Base-by-base conservation (phyloP, 306 rosid genomes). In the Canavalia gladiata region DNA sequence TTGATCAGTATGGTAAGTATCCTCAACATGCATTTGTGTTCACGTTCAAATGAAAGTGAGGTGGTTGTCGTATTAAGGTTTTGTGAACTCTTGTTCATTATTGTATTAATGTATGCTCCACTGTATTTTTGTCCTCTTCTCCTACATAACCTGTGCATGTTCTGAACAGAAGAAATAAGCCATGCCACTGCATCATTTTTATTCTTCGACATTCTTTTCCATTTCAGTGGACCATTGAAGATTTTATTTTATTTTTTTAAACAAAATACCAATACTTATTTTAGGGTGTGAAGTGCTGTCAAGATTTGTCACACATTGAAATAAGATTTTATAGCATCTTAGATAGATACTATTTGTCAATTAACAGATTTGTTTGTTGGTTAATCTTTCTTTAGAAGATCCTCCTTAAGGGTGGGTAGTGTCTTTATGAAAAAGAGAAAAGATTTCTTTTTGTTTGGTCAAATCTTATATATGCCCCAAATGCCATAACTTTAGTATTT, bases 31-130 rank as follows among this genome's bases (percentile, higher is more conserved):
- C 52, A 47, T 74, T 66, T 74, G 74, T 67, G 51, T 74, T 31
- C 65, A 68, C 56, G 10, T 72, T 55, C 28, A 72, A 65, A 46
- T n/a, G 63, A 47, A 60, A 77, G 72, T 55, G 76, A 77, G 55
- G 75, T 82, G 34, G 10, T 58, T 85, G 88, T 85, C 88, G 64
- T 82, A 35, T 82, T 85, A 77, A 66, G 71, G 45, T 74, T 66
- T 50, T 43, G 10, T 57, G 68, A 64, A 77, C 73, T 49, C 78
- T 58, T 85, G 69, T 67, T 70, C 82, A 68, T 59, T 85, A 49
- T 75, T 11, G 34, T 68, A 56, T 66, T 63, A 39, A 11, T 72
- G 7, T 11, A 73, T 82, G 78, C 81, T 67, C 29, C 78, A 42
- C 84, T 82, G 84, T 78, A 51, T 59, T 79, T 74, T 86, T 77